A percentile compares a stretch with the other conserved stretches of the same genome.
Evolutionary conservation across 208 protist species (phyloP).

Genomic region (Vickermania ingenoplastis): DNA sequence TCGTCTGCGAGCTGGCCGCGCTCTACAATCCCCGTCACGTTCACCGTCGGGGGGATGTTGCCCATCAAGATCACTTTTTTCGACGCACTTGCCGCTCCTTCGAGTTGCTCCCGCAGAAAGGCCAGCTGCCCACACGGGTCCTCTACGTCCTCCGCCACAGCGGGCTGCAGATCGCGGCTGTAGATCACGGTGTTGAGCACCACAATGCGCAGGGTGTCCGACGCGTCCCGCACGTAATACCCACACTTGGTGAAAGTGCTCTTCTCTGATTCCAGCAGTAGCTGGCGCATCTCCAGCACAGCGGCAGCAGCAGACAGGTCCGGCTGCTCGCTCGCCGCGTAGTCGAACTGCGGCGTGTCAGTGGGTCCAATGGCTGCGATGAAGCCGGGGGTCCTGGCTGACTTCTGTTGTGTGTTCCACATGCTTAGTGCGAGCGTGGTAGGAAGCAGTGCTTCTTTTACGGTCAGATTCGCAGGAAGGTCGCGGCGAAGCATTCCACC

Average conservation of each 20-base stretch:
- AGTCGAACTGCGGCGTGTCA: conserved; percentile 31
- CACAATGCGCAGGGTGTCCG: conserved; percentile 19
- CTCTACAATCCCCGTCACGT: conserved; percentile 15
- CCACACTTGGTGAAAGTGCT: conserved; percentile 14
- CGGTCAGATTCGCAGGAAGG: conserved; percentile 6
- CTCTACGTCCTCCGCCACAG: conserved; percentile 15
- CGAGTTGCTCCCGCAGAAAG: conserved; percentile 18
- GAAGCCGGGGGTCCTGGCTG: conserved; percentile 3
- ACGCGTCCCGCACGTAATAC: conserved; percentile 20
- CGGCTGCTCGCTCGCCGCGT: conserved; percentile 2
- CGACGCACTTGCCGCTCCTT: conserved; percentile 9
- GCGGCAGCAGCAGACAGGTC: conserved; percentile 8
- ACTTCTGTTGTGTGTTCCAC: background rate
- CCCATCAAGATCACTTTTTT: conserved; percentile 37
- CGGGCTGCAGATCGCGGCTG: conserved; percentile 9
- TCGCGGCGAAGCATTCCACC: conserved; percentile 28
- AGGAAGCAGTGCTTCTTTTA: conserved; percentile 9
- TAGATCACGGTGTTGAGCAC: conserved; percentile 35
- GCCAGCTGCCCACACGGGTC: conserved; percentile 39
- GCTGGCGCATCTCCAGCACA: conserved; percentile 6
- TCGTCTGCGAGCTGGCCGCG: conserved; percentile 1
- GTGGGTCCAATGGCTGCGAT: conserved; percentile 22
- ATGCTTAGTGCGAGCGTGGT: background rate
- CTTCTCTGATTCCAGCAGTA: conserved; percentile 13
- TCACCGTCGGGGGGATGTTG: conserved; percentile 23